Conservation (phyloP, 2,329 filamentous ascomycete genomes). For the Aspergillus quadricinctus region DNA sequence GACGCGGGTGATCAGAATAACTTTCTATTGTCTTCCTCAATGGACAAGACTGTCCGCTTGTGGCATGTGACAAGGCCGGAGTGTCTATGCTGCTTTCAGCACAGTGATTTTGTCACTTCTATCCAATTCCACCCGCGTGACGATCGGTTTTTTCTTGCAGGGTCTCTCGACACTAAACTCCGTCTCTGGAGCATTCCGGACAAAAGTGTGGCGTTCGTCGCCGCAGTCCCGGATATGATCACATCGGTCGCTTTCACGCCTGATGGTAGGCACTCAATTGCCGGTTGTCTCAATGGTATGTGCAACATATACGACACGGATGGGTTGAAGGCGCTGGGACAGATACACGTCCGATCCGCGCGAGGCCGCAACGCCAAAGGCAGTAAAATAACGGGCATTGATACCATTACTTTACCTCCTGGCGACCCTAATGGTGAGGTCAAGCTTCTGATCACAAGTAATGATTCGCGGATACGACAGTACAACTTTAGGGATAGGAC, state of each 20-base stretch:
- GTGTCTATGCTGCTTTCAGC: constrained; percentile 89
- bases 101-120: constrained; percentile 91
- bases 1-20: constrained; percentile 60
- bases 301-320: constrained; percentile 93
- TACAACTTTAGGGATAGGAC: constrained; percentile 84
- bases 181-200: constrained; percentile 96
- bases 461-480: constrained; percentile 85
- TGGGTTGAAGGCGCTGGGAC: constrained; percentile 74
- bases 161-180: constrained; percentile 82
- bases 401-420: constrained; percentile 62
- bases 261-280: constrained; percentile 84
- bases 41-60: constrained; percentile 94
- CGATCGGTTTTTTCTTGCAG: constrained; percentile 93
- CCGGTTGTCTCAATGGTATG: constrained; percentile 77
- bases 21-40: constrained; percentile 89
- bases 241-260: constrained; percentile 92
- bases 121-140: constrained; percentile 92
- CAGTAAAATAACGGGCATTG: constrained; percentile 94
- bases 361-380: constrained; percentile 91
- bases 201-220: constrained; percentile 82
- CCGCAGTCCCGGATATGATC: constrained; percentile 76
- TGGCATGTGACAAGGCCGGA: constrained; percentile 87
- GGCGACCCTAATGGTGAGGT: constrained; percentile 60
- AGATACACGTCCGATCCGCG: constrained; percentile 89
- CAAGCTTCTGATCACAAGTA: constrained; percentile 86